Conservation (phyloP, 805 yeast species). For the Ogataea thermomethanolica region DNA sequence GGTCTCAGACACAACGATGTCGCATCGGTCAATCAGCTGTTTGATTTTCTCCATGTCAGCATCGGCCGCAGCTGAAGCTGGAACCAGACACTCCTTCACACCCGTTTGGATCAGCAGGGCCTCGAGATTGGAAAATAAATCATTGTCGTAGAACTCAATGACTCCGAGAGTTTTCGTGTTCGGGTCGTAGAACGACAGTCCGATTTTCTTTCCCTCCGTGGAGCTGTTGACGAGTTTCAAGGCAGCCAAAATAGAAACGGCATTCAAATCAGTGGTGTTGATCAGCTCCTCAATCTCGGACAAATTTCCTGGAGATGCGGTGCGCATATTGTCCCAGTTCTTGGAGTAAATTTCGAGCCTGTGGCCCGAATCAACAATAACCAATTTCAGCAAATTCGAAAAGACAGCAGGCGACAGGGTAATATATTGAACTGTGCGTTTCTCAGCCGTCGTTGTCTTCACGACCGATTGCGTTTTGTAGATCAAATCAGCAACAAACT, state of each 20-base stretch:
- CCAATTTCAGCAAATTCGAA: conserved; percentile 56
- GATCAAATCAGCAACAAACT: conserved; percentile 74
- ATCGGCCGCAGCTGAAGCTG: conserved; percentile 37
- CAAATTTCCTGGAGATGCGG: conserved; percentile 90
- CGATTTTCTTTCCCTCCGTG: conserved; percentile 53
- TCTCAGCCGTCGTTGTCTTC: conserved; percentile 45
- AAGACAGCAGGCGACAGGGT: conserved; percentile 78
- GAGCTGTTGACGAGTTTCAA: conserved; percentile 39
- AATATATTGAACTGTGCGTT: conserved; percentile 50
- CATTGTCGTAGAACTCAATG: conserved; percentile 82
- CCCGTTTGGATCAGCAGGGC: conserved; percentile 84
- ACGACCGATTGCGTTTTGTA: conserved; percentile 82
- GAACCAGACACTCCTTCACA: conserved; percentile 76
- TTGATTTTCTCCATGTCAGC: conserved; percentile 60
- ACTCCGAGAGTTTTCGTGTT: conserved; percentile 64
- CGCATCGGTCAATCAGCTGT: conserved; percentile 76
- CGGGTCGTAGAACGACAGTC: conserved; percentile 77
- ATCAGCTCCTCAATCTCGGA: conserved; percentile 73
- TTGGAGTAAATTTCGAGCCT: conserved; percentile 79
- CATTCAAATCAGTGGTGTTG: conserved; percentile 36
- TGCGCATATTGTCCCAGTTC: conserved; percentile 51
- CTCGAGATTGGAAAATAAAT: conserved; percentile 81
- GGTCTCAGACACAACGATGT: conserved; percentile 61
- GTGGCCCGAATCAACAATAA: conserved; percentile 65
- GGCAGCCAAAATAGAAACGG: conserved; percentile 49